These are phyloP conservation scores for Microthyrium microscopicum DNA, from an alignment of 2,329 filamentous ascomycete species.

Conservation along the genomic window DNA sequence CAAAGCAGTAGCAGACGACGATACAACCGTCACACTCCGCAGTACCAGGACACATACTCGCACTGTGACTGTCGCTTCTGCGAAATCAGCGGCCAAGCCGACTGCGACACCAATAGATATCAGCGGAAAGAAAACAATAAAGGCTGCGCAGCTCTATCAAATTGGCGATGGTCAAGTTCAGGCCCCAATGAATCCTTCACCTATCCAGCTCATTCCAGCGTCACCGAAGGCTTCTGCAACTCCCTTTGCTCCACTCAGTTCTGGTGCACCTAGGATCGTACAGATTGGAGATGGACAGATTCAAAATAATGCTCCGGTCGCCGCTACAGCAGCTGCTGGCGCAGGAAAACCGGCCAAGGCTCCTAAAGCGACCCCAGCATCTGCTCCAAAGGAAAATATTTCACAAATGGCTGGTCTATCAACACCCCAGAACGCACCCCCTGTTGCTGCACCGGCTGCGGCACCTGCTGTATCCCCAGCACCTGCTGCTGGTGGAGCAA, in stretches of 20 bases:
- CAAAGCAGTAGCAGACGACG: neutral
- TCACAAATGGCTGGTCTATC: neutral
- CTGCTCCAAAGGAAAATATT: too few species aligned
- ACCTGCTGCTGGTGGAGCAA: neutral
- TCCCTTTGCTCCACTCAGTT: neutral
- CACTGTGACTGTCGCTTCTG: neutral
- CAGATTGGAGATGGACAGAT: conserved; percentile 9
- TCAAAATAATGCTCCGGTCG: conserved; percentile 5
- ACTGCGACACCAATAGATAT: neutral
- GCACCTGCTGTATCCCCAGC: neutral
- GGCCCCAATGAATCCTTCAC: conserved; percentile 4
- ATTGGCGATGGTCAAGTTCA: conserved; percentile 10
- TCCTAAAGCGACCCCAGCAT: conserved; percentile 1
- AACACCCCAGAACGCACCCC: neutral
- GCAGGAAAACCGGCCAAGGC: conserved; percentile 2
- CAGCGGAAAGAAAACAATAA: neutral
- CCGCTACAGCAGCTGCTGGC: neutral
- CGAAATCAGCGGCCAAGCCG: neutral
- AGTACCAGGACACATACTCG: conserved; percentile 1
- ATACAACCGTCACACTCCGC: neutral
- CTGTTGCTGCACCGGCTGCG: neutral
- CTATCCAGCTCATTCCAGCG: neutral
- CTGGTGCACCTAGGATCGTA: conserved; percentile 5
- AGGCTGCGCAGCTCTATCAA: conserved; percentile 5
- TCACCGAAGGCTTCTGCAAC: neutral